Evolutionary conservation across 169 alveolate genomes (phyloP), one percentile per base, ranked within the genome.

Genomic region (Cryptosporidium felis): DNA sequence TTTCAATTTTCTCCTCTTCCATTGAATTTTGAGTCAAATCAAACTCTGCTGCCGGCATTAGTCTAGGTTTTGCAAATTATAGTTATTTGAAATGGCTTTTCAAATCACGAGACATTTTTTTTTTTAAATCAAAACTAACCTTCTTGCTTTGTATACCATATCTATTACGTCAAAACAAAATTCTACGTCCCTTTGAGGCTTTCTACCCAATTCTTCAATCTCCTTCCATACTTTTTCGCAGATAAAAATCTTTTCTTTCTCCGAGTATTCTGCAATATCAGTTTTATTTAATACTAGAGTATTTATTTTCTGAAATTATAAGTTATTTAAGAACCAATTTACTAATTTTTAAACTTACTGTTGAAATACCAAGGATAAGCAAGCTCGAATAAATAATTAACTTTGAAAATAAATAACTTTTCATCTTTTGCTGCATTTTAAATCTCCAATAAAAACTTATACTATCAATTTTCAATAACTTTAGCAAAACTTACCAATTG

Each of bases 1-100:
- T 49, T 45, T 74, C 85, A 36, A 56, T 40, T 32, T 74, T 44
- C 8, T 49, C 56, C n/a, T n/a, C 40, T 26, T 38, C 9, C 9
- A 74, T 34, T 5, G 85, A 74, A 21, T 36, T 21, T 3, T 49
- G 36, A 5, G 85, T 53, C 32, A 74, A 16, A 36, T 74, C 85
- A 49, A 74, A 74, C 42, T 74, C 67, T 36, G 85, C 85, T 0
- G 58, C 42, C 6, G 85, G 85, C 18, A 74, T 74, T 49, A 74
- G 21, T 28, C 85, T 74, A 44, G 3, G 36, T 74, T 74, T 53
- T 3, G 18, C 32, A 74, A 9, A 26, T 53, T 14, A 5, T 38
- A 26, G 23, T 23, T 5, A 23, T n/a, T 5, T 23, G 18, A 21
- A 61, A 10, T 12, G 8, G 16, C 34, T 30, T 9, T 9, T 60